Percentiles rank a stretch among this genome's conserved stretches.
phyloP scores from a whole-genome alignment of 352 stramenopile species.

The Phytophthora pisi region DNA sequence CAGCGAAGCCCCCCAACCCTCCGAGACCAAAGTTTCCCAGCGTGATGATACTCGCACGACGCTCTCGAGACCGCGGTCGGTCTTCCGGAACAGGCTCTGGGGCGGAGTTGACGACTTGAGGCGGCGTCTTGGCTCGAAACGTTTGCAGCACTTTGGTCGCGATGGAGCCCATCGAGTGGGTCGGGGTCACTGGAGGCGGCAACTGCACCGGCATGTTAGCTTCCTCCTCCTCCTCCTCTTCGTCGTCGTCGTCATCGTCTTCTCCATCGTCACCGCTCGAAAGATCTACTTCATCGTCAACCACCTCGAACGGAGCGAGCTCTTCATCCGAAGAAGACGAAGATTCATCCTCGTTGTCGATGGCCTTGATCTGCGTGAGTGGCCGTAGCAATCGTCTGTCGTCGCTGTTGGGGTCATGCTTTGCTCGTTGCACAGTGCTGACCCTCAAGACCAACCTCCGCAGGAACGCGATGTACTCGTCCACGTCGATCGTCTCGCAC shows the following conservation, averaged over 20 bases:
- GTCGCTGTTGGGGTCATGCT: constrained; percentile 13
- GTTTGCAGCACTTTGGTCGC: constrained; percentile 24
- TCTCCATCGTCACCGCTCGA: constrained; percentile 7
- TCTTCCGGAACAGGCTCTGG: constrained; percentile 6
- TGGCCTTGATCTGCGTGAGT: constrained; percentile 48
- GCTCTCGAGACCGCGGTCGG: constrained; percentile 12
- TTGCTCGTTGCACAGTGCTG: constrained; percentile 30
- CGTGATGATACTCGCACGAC: constrained; percentile 36
- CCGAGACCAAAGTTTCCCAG: constrained; percentile 31
- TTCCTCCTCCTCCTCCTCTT: constrained; percentile 38
- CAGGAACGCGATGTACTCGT: constrained; percentile 72
- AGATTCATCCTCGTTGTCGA: constrained; percentile 52
- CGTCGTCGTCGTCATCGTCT: constrained; percentile 20
- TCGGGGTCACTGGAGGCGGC: constrained; percentile 3
- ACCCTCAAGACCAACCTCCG: constrained; percentile 44
- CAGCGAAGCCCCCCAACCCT: constrained; percentile 15
- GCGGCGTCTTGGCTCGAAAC: constrained; percentile 24
- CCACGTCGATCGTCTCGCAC: constrained; percentile 72
- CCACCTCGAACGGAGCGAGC: not conserved
- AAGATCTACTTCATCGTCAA: constrained; percentile 38
- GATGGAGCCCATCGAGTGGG: constrained; percentile 24
- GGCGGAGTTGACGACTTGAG: constrained; percentile 1
- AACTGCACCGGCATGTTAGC: constrained; percentile 14
- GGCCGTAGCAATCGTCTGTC: constrained; percentile 46
- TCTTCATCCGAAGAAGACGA: constrained; percentile 36